Conservation (phyloP, 805 yeast genomes). For the Kazachstania psychrophila region DNA sequence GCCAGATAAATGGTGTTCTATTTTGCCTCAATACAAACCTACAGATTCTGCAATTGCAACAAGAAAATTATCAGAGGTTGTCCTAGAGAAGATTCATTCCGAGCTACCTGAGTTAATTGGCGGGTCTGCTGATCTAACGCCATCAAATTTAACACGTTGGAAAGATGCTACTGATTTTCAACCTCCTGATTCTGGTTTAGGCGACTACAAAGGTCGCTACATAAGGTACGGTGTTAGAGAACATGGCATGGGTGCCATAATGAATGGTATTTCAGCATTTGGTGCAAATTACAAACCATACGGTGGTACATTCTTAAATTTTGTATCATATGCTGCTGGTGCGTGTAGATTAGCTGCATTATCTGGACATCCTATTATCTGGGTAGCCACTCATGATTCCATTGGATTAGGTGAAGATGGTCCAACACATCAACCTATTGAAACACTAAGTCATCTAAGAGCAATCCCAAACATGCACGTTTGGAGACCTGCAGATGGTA, state of each 20-base stretch:
- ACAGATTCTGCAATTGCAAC: slow-evolving; percentile 80
- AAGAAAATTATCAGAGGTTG: slow-evolving; percentile 85
- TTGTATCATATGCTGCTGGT: slow-evolving; percentile 76
- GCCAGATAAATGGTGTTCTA: slow-evolving; percentile 72
- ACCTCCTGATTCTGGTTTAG: slow-evolving; percentile 69
- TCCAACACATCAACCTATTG: slow-evolving; percentile 90
- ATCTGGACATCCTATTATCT: slow-evolving; percentile 72
- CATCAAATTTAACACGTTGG: slow-evolving; percentile 91
- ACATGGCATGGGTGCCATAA: slow-evolving; percentile 97
- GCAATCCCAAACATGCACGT: slow-evolving; percentile 74
- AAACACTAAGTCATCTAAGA: slow-evolving; percentile 78
- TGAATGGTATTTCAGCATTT: slow-evolving; percentile 93
- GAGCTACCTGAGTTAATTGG: slow-evolving; percentile 83
- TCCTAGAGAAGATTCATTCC: slow-evolving; percentile 51
- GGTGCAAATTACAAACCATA: slow-evolving; percentile 77
- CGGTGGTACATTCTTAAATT: slow-evolving; percentile 98
- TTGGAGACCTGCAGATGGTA: slow-evolving; percentile 93
- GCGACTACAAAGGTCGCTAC: slow-evolving; percentile 86
- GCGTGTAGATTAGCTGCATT: slow-evolving; percentile 79
- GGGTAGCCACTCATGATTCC: slow-evolving; percentile 88
- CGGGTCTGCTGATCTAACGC: slow-evolving; percentile 98
- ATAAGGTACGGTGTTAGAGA: slow-evolving; percentile 98
- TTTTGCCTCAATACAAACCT: slow-evolving; percentile 72
- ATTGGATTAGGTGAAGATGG: slow-evolving; percentile 91
- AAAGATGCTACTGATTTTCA: slow-evolving; percentile 83